Evolutionary conservation across 2,329 filamentous ascomycete species (phyloP), one percentile per base, ranked within the genome.

Genomic region (Penicillium sp.): DNA sequence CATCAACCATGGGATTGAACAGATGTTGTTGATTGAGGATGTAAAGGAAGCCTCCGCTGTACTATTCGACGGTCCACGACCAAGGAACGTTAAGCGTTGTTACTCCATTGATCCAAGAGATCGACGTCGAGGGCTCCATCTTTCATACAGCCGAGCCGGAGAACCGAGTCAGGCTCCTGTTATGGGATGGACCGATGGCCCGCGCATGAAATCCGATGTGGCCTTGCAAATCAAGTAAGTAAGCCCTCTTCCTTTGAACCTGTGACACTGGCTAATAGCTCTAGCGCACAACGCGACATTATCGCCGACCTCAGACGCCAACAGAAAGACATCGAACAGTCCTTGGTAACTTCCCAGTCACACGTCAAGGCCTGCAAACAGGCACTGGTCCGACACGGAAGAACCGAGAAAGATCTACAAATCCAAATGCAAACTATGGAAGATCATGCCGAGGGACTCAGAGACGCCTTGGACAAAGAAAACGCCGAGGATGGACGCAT

Each of bases 1-100:
- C 67, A 94, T 97, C 70, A 88, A 87, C 60, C 83, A 91, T 65
- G 76, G 78, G 7, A 91, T 97, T 51, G 94, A 99, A 60, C 92
- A 97, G 72, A 85, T 88, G 8, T 84, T 96, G 6, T 79, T 99
- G 0, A 85, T 97, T 53, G 80, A 86, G 54, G 80, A 87, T 31
- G 80, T 89, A 29, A 73, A 80, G 1, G 83, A 90, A 55, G 94
- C 88, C 1, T 80, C 87, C 43, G 76, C 80, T 4, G 82, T 90
- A 45, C 90, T 96, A 82, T 85, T 88, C 59, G 80, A 82, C 52
- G 80, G 79, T 23, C 76, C 76, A 40, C 78, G 78, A n/a, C 86
- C 87, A 1, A 80, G 75, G 15, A 93, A 96, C 61, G 90, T 93
- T 11, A 83, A 79, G 52, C 83, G 86, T 55, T 93, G 90, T 64